Evolutionary conservation across 2,329 filamentous ascomycete species (phyloP).

Genomic region (Pestalotiopsis sp.): DNA sequence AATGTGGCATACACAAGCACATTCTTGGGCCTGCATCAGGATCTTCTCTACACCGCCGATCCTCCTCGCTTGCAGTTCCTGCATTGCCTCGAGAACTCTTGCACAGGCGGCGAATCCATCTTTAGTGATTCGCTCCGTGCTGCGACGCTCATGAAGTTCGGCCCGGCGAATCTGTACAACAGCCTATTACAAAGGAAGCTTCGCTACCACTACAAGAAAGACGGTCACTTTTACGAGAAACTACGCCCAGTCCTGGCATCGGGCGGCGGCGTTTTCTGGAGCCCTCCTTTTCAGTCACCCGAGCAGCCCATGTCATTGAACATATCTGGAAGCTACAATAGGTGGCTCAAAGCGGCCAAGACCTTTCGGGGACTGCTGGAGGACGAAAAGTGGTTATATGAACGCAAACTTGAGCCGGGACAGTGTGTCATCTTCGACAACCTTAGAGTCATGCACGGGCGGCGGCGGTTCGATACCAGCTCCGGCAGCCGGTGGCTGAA

Average conservation of each 20-base stretch:
- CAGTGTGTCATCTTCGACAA: conserved; percentile 97
- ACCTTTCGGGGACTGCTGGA: conserved; percentile 65
- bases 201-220: conserved; percentile 63
- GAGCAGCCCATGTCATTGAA: conserved; percentile 15
- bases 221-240: conserved; percentile 64
- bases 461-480: conserved; percentile 70
- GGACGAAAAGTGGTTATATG: conserved; percentile 59
- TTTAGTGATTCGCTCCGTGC: conserved; percentile 79
- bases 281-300: conserved; percentile 76
- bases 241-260: conserved; percentile 54
- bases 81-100: conserved; percentile 84
- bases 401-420: conserved; percentile 75
- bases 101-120: conserved; percentile 79
- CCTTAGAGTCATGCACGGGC: conserved; percentile 79
- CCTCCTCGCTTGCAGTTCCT: conserved; percentile 84
- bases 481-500: conserved; percentile 79
- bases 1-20: conserved; percentile 90
- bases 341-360: conserved; percentile 52
- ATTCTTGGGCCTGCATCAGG: conserved; percentile 88
- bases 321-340: not conserved
- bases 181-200: conserved; percentile 48
- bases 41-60: conserved; percentile 82
- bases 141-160: conserved; percentile 42
- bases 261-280: conserved; percentile 61
- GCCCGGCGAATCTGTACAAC: conserved; percentile 18